Percentiles rank a stretch among this genome's conserved stretches.
Conservation (phyloP, 495 filamentous ascomycete species). For the Hypoxylon lienhwacheense region DNA sequence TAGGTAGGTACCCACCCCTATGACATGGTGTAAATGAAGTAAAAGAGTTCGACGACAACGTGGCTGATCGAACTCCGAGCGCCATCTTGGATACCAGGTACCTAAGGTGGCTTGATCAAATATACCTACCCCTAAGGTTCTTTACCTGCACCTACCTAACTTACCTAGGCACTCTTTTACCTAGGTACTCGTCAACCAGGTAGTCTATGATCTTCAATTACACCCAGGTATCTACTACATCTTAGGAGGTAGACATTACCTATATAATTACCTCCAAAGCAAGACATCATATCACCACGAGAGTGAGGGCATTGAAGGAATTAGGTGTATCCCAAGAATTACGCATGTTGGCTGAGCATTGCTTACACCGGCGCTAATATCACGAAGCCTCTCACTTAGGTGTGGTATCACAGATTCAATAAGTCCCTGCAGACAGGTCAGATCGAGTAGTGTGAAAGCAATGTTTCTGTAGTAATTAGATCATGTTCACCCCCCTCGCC, state of each 20-base stretch:
- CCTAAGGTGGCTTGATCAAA: too few relatives aligned
- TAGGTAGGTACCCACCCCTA: too few relatives aligned
- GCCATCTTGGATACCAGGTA: too few relatives aligned
- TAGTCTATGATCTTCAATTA: too few relatives aligned
- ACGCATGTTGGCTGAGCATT: slow-evolving; percentile 5
- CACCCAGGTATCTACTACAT: too few relatives aligned
- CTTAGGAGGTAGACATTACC: neutral
- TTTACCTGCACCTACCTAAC: too few relatives aligned
- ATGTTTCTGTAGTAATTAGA: slow-evolving; percentile 20
- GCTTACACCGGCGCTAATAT: neutral
- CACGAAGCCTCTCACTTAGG: neutral
- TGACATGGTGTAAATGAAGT: too few relatives aligned
- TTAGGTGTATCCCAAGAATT: slow-evolving; percentile 5
- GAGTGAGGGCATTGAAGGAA: too few relatives aligned
- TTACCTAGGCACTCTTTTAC: too few relatives aligned
- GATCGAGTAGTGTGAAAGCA: slow-evolving; percentile 2
- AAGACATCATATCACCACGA: neutral
- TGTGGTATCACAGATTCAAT: slow-evolving; percentile 31
- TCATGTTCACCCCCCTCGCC: slow-evolving; percentile 32
- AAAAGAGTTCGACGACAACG: slow-evolving; percentile 6
- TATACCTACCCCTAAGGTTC: too few relatives aligned
- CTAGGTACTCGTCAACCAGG: too few relatives aligned
- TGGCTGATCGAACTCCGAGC: slow-evolving; percentile 30
- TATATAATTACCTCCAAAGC: neutral
- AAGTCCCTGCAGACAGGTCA: slow-evolving; percentile 6